Conservation (phyloP, 164 flowering plant genomes). For the Malania oleifera region DNA sequence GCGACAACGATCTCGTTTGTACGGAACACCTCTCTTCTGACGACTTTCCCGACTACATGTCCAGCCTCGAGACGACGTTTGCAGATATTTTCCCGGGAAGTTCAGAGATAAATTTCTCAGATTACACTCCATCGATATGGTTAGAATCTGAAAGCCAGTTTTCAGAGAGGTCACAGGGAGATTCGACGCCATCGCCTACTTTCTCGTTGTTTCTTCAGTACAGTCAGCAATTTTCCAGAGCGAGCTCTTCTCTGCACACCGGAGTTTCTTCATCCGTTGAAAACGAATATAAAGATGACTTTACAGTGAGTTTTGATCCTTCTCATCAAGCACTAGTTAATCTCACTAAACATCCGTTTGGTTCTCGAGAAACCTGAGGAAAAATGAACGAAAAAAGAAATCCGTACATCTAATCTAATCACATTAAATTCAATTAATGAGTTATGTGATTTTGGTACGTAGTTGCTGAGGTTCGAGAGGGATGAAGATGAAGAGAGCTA, state of each 20-base stretch:
- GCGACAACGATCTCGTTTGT: slow-evolving; percentile 47
- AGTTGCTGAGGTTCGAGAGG: slow-evolving; percentile 55
- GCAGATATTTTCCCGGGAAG: slow-evolving; percentile 28
- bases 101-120: slow-evolving; percentile 37
- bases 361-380: too few species aligned
- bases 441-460: neutral
- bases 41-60: slow-evolving; percentile 30
- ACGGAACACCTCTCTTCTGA: slow-evolving; percentile 25
- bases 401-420: neutral
- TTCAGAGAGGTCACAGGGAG: slow-evolving; percentile 47
- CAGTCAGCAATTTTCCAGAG: slow-evolving; percentile 37
- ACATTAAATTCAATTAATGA: neutral
- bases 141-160: slow-evolving; percentile 55
- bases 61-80: slow-evolving; percentile 25
- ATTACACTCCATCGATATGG: slow-evolving; percentile 41
- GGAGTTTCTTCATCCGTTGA: slow-evolving; percentile 11
- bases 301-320: slow-evolving; percentile 23
- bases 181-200: slow-evolving; percentile 45
- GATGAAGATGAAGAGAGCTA: slow-evolving; percentile 75
- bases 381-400: too few species aligned
- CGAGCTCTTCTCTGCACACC: slow-evolving; percentile 16
- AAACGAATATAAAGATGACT: slow-evolving; percentile 24
- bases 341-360: neutral
- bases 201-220: slow-evolving; percentile 49
- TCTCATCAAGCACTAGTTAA: neutral